A percentile compares a stretch with the other conserved stretches of the same genome.
phyloP scores from a whole-genome alignment of 768 basidiomycete species.

The Trametes sanguinea region DNA sequence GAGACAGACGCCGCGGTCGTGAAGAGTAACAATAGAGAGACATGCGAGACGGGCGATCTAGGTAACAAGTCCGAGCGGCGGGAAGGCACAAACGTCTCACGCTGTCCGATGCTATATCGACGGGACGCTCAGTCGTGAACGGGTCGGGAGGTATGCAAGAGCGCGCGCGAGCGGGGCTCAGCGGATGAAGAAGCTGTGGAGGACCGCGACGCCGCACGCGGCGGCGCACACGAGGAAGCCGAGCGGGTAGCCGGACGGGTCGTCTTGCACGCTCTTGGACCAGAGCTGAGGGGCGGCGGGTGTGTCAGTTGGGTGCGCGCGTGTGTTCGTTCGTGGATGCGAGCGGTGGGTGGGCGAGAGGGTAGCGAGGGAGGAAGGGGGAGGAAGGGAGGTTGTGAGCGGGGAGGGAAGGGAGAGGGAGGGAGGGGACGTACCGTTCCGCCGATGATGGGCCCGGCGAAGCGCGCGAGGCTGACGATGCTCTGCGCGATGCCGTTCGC shows the following conservation, averaged over 20 bases:
- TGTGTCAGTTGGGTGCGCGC: too few relatives aligned
- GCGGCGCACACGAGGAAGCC: constrained; percentile 71
- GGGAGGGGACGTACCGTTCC: constrained; percentile 61
- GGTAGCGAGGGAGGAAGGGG: background rate
- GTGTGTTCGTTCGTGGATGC: too few relatives aligned
- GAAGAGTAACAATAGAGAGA: background rate
- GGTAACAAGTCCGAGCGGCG: too few relatives aligned
- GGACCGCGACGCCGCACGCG: constrained; percentile 60
- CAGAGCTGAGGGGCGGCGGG: constrained; percentile 52
- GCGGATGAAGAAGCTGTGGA: constrained; percentile 76
- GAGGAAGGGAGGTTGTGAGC: background rate
- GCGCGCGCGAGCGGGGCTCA: constrained; percentile 34
- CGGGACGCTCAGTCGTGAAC: too few relatives aligned
- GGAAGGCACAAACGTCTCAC: too few relatives aligned
- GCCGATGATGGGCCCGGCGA: constrained; percentile 83
- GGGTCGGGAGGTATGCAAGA: background rate
- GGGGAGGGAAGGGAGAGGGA: background rate
- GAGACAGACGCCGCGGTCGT: background rate
- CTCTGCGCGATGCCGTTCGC: constrained; percentile 97
- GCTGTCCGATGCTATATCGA: too few relatives aligned
- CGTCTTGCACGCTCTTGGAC: constrained; percentile 67
- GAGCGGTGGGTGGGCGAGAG: too few relatives aligned
- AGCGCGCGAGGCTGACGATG: constrained; percentile 90
- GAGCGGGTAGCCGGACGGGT: constrained; percentile 70
- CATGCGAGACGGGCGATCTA: background rate